Evolutionary conservation across 805 yeast genomes (phyloP), one percentile per base, ranked within the genome.

Genomic region (Sugiyamaella marilandica): DNA sequence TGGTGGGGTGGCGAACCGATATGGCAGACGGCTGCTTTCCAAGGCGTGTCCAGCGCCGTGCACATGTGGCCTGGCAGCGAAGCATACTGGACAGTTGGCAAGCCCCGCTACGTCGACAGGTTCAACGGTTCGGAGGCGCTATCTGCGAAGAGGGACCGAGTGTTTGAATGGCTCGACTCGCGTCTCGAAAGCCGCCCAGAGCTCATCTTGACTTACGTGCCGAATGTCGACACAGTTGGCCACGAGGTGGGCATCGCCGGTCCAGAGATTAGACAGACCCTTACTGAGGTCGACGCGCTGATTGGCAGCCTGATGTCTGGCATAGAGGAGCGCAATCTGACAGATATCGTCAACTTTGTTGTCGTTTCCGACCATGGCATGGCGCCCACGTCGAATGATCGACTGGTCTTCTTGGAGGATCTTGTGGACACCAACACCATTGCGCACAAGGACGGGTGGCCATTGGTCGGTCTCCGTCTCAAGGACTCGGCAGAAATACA

Each of bases 31-130:
- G 89, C 92, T 0, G 73, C 73, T 29, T 65, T 67, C 16, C 85
- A 85, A 54, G 84, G 82, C 5, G 76, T 84, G 1, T 70, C 71
- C 2, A 69, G 85, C 4, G 95, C 90, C 0, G 84, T 88, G n/a
- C 95, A 90, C 67, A 90, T 89, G 96, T 91, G 95, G 95, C 97
- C 97, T 0, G 97, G 97, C 1, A 82, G 90, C 54, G 96, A 89
- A 60, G 95, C 83, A 7, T 76, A 77, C 24, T 81, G 78, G 63
- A 53, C 63, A 52, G 74, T 79, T 51, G 66, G 67, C 4, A 77
- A 75, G 19, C 83, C 85, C 1, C 77, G 76, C 46, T 58, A 55
- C 45, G 80, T 81, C 33, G 94, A 85, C 58, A 68, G 70, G 50
- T 91, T 78, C 69, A 82, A 88, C 62, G 81, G 80, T 3, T 68